Evolutionary conservation across 495 filamentous ascomycete genomes (phyloP).

Genomic region (Trypethelium eluteriae): DNA sequence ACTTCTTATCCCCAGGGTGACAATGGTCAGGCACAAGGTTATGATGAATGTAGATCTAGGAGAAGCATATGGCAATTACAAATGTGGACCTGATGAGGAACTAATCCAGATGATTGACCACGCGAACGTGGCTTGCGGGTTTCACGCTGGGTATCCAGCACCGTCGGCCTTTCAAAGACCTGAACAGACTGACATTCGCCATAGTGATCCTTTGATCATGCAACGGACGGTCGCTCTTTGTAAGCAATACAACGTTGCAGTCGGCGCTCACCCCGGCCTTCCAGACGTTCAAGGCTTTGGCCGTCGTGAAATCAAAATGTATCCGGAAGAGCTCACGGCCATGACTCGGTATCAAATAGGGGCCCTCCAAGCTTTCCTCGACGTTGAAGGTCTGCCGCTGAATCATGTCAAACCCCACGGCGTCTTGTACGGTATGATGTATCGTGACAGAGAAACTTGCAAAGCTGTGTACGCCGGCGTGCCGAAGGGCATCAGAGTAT

Average conservation of each 20-base stretch:
- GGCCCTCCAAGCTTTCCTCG: slow-evolving; percentile 49
- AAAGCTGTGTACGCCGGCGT: slow-evolving; percentile 47
- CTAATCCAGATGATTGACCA: slow-evolving; percentile 49
- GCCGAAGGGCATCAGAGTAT: slow-evolving; percentile 47
- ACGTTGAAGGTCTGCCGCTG: slow-evolving; percentile 46
- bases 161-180: background rate
- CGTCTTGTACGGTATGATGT: slow-evolving; percentile 51
- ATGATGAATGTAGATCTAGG: slow-evolving; percentile 49
- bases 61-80: slow-evolving; percentile 46
- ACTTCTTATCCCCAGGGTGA: slow-evolving; percentile 28
- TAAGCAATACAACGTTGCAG: slow-evolving; percentile 46
- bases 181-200: background rate
- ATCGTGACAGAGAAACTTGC: slow-evolving; percentile 44
- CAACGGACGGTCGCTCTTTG: slow-evolving; percentile 48
- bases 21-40: slow-evolving; percentile 42
- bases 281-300: slow-evolving; percentile 59
- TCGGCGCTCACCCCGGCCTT: slow-evolving; percentile 55
- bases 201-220: slow-evolving; percentile 54
- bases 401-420: slow-evolving; percentile 57
- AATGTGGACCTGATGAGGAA: slow-evolving; percentile 48
- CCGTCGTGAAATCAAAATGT: slow-evolving; percentile 48
- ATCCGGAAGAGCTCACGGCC: slow-evolving; percentile 50
- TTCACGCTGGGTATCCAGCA: slow-evolving; percentile 41
- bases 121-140: slow-evolving; percentile 58
- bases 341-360: slow-evolving; percentile 41